Conservation (phyloP, 1,284 basidiomycete species). For the Cerrena zonata region DNA sequence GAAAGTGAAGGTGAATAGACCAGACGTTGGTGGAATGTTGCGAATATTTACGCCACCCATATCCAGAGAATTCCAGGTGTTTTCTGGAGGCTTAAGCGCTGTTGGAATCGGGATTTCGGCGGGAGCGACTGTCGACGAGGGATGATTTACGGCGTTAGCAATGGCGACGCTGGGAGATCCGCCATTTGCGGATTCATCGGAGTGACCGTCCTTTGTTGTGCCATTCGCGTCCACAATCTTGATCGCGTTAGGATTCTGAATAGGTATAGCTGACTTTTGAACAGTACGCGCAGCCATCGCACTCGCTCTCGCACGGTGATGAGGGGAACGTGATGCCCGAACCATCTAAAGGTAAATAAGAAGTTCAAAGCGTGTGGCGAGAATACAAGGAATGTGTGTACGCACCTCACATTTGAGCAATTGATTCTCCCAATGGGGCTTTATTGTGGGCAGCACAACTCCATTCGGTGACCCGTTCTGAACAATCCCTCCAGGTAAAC, state of each 20-base stretch:
- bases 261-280: slow-evolving; percentile 74
- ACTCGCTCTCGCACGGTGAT: slow-evolving; percentile 73
- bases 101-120: slow-evolving; percentile 56
- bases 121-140: slow-evolving; percentile 68
- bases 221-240: slow-evolving; percentile 40
- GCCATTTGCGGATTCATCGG: slow-evolving; percentile 25
- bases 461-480: slow-evolving; percentile 57
- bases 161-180: slow-evolving; percentile 34
- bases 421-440: slow-evolving; percentile 75
- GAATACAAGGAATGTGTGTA: slow-evolving; percentile 13
- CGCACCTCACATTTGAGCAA: slow-evolving; percentile 74
- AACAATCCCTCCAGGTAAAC: slow-evolving; percentile 35
- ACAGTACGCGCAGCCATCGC: slow-evolving; percentile 75
- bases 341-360: slow-evolving; percentile 49
- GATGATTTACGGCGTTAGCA: slow-evolving; percentile 46
- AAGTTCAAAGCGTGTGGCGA: not conserved
- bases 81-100: slow-evolving; percentile 54
- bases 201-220: slow-evolving; percentile 16
- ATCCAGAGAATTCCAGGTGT: slow-evolving; percentile 88
- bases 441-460: slow-evolving; percentile 52
- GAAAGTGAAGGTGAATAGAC: slow-evolving; percentile 88
- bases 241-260: slow-evolving; percentile 72
- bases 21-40: slow-evolving; percentile 78
- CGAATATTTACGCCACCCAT: slow-evolving; percentile 95
- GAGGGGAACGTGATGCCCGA: slow-evolving; percentile 68